Percentiles rank a stretch among this genome's conserved stretches.
phyloP scores from a whole-genome alignment of 2,329 filamentous ascomycete genomes.

The Niveomyces coronatus region DNA sequence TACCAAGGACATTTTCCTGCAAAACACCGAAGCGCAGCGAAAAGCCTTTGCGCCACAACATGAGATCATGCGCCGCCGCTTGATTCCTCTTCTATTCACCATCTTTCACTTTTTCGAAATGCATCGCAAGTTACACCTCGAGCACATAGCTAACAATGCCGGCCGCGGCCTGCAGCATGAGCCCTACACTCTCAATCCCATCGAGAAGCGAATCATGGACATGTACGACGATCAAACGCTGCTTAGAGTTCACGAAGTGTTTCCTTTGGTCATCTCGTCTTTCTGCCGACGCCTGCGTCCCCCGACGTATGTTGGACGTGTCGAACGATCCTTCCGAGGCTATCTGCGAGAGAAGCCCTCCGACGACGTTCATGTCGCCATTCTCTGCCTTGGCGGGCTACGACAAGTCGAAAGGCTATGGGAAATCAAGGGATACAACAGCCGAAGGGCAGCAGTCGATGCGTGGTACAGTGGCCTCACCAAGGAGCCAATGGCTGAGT shows the following conservation, averaged over 20 bases:
- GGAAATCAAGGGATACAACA: constrained; percentile 58
- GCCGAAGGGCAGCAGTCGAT: constrained; percentile 47
- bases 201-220: constrained; percentile 50
- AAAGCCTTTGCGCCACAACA: constrained; percentile 49
- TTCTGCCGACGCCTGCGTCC: constrained; percentile 53
- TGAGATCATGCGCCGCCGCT: constrained; percentile 52
- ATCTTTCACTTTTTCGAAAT: constrained; percentile 60
- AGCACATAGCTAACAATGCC: constrained; percentile 42
- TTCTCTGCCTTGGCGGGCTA: constrained; percentile 50
- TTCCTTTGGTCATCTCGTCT: constrained; percentile 53
- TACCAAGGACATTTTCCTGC: constrained; percentile 54
- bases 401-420: constrained; percentile 54
- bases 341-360: constrained; percentile 53
- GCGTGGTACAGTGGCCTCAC: constrained; percentile 45
- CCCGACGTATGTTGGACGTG: constrained; percentile 52
- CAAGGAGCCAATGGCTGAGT: constrained; percentile 30
- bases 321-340: constrained; percentile 52
- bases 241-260: constrained; percentile 52
- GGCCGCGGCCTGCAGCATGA: constrained; percentile 40
- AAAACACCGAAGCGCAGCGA: constrained; percentile 43
- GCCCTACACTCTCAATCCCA: constrained; percentile 51
- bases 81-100: constrained; percentile 54
- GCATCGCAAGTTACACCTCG: constrained; percentile 48
- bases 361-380: constrained; percentile 51
- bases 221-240: constrained; percentile 56